Percentiles rank a stretch among this genome's conserved stretches.
These are phyloP conservation scores for Nyctanthes arbortristis DNA, from an alignment of 257 asterid genomes.

Conservation along the genomic window DNA sequence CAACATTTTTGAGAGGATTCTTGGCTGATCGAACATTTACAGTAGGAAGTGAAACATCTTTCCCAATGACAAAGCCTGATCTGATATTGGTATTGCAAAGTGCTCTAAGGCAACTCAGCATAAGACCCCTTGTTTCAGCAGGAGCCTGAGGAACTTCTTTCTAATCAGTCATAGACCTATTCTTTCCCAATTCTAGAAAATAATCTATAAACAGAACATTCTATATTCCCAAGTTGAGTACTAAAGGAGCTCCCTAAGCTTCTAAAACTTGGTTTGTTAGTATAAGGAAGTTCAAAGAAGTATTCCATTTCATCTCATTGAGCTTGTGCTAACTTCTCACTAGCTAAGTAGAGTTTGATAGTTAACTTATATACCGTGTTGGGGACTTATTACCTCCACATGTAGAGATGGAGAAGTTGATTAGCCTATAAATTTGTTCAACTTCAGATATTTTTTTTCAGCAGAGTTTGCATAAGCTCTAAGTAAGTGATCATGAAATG, in stretches of 20 bases:
- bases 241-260: background rate
- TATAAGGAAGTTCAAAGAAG: background rate
- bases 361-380: background rate
- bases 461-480: background rate
- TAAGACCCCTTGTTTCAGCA: slow-evolving; percentile 32
- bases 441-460: background rate
- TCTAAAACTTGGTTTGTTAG: background rate
- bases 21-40: slow-evolving; percentile 28
- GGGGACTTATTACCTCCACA: background rate
- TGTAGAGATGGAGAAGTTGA: background rate
- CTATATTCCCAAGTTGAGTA: background rate
- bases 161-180: background rate
- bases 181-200: background rate
- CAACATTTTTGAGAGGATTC: slow-evolving; percentile 35
- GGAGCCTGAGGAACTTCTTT: slow-evolving; percentile 45
- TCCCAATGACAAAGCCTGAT: slow-evolving; percentile 39
- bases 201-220: background rate
- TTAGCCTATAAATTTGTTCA: background rate
- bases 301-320: background rate
- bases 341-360: background rate
- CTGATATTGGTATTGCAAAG: slow-evolving; percentile 52
- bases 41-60: slow-evolving; percentile 47
- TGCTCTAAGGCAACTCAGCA: slow-evolving; percentile 39
- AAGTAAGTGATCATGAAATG: background rate
- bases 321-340: background rate